Conservation (phyloP, 1,139 yeast species). For the Suhomyces bokatorum region DNA sequence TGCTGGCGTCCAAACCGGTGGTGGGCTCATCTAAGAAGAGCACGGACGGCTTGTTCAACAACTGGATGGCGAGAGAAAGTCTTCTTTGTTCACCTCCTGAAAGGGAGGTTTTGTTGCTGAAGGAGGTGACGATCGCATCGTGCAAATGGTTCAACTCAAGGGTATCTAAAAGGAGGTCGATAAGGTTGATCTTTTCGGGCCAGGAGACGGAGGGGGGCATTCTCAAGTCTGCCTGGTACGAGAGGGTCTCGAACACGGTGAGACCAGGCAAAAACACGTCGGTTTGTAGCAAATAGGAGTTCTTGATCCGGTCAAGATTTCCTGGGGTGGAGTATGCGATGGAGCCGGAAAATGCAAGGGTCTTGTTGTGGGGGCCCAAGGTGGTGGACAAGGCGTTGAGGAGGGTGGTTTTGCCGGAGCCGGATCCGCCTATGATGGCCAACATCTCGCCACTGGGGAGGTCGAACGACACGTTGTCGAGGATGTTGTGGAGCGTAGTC, state of each 20-base stretch:
- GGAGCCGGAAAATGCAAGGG: constrained; percentile 39
- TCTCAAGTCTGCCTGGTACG: constrained; percentile 24
- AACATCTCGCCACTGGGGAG: constrained; percentile 21
- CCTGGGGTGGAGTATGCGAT: constrained; percentile 36
- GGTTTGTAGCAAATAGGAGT: constrained; percentile 24
- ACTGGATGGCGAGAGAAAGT: constrained; percentile 25
- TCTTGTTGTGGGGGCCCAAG: constrained; percentile 17
- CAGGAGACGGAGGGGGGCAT: constrained; percentile 17
- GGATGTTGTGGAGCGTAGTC: constrained; percentile 11
- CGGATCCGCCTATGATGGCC: constrained; percentile 31
- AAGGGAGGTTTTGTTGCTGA: constrained; percentile 18
- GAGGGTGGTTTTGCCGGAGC: constrained; percentile 28
- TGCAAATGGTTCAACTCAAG: constrained; percentile 22
- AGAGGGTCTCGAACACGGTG: constrained; percentile 23
- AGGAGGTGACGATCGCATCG: constrained; percentile 19
- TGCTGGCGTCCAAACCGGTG: constrained; percentile 28
- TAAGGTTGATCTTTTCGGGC: constrained; percentile 15
- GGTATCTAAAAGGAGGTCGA: constrained; percentile 19
- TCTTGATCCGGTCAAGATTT: constrained; percentile 16
- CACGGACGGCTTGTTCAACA: constrained; percentile 23
- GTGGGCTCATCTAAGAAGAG: constrained; percentile 30
- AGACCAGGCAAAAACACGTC: constrained; percentile 27
- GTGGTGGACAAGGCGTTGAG: constrained; percentile 26
- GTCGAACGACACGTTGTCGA: constrained; percentile 24
- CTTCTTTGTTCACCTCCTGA: constrained; percentile 29